phyloP scores from a whole-genome alignment of 768 basidiomycete genomes.

The Boletus tomentosulus region DNA sequence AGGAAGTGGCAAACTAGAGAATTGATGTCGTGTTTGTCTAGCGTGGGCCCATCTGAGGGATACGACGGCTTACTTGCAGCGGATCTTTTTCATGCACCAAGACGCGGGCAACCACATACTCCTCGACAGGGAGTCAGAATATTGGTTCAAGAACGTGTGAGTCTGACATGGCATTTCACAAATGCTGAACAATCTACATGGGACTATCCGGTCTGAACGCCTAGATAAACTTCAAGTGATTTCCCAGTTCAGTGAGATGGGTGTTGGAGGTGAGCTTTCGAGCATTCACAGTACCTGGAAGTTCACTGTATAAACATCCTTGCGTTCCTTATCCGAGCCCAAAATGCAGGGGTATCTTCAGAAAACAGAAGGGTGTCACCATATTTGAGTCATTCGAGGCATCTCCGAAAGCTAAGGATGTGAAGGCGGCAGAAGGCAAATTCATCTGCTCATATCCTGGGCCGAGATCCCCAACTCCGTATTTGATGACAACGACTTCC shows the following conservation, averaged over 20 bases:
- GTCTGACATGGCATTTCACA: background rate
- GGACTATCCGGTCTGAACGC: background rate
- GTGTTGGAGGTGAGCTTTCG: background rate
- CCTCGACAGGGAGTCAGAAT: too few relatives aligned
- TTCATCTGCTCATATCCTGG: conserved; percentile 17
- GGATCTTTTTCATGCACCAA: too few relatives aligned
- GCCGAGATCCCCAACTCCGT: background rate
- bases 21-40: too few relatives aligned
- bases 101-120: too few relatives aligned
- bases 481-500: background rate
- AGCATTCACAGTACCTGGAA: background rate
- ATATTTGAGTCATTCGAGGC: conserved; percentile 43
- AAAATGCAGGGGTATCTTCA: conserved; percentile 37
- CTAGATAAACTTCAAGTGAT: background rate
- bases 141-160: too few relatives aligned
- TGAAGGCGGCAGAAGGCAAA: background rate
- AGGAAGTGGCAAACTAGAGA: too few relatives aligned
- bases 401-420: conserved; percentile 27
- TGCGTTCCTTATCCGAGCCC: conserved; percentile 36
- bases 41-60: too few relatives aligned
- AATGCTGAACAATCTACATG: background rate
- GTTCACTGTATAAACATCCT: conserved; percentile 30
- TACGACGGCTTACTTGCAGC: too few relatives aligned
- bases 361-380: background rate
- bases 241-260: background rate